Percentiles rank a stretch among this genome's conserved stretches.
Evolutionary conservation across 2,329 filamentous ascomycete species (phyloP).

Genomic region (Curvularia hawaiiensis): DNA sequence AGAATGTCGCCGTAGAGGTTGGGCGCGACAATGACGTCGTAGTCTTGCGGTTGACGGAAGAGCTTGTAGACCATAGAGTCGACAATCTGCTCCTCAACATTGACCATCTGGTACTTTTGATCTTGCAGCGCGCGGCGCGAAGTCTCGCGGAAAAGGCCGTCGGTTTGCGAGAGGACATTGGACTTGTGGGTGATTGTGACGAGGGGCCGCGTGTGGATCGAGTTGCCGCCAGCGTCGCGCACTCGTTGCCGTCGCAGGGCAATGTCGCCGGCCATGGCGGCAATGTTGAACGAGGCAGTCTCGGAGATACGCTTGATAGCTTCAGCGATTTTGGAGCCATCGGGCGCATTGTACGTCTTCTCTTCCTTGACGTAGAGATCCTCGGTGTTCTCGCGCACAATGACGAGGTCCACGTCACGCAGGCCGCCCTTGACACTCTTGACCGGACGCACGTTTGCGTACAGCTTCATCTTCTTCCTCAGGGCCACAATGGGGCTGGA

Average conservation of each 20-base stretch:
- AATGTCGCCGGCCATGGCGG: constrained; percentile 93
- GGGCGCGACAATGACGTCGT: constrained; percentile 97
- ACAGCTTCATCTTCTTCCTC: constrained; percentile 91
- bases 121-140: constrained; percentile 74
- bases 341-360: constrained; percentile 74
- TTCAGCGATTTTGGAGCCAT: constrained; percentile 85
- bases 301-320: constrained; percentile 97
- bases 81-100: constrained; percentile 95
- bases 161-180: constrained; percentile 95
- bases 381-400: constrained; percentile 98
- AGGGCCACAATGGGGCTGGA: constrained; percentile 95
- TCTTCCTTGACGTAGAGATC: constrained; percentile 99
- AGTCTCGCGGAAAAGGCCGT: constrained; percentile 89
- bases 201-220: constrained; percentile 71
- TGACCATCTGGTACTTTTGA: constrained; percentile 65
- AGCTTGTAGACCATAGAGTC: constrained; percentile 99
- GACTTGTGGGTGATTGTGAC: constrained; percentile 99
- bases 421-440: constrained; percentile 74
- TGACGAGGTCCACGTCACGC: constrained; percentile 88
- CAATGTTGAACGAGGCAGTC: constrained; percentile 82
- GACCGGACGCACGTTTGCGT: constrained; percentile 96
- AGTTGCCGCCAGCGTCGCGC: constrained; percentile 62
- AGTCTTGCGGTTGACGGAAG: constrained; percentile 91
- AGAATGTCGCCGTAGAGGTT: constrained; percentile 98
- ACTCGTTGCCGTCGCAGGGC: constrained; percentile 85